Conservation (phyloP, 768 basidiomycete species). For the Tulasnella sp. region DNA sequence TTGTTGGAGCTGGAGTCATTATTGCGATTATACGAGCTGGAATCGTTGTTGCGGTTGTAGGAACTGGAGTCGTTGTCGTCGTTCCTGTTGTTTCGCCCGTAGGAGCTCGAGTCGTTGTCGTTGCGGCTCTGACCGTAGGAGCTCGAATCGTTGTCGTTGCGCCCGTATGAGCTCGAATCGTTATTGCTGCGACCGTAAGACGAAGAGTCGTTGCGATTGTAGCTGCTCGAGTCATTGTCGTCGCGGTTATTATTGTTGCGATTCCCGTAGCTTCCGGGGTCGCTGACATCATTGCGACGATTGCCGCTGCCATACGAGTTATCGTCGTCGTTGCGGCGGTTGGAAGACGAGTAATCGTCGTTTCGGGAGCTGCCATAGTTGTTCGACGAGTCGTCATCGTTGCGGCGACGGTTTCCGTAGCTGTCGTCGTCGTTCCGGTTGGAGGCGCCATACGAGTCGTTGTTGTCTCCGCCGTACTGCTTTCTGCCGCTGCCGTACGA, state of each 20-base stretch:
- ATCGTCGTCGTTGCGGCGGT: not conserved
- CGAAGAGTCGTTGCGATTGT: not conserved
- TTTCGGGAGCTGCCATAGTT: not conserved
- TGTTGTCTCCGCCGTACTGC: not conserved
- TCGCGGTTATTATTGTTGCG: not conserved
- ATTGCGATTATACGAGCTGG: not conserved
- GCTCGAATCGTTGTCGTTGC: not conserved
- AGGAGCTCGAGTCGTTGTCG: not conserved
- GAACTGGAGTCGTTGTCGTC: not conserved
- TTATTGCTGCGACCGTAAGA: not conserved
- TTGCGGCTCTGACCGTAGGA: not conserved
- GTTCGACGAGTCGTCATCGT: not conserved
- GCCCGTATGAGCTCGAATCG: too few species aligned
- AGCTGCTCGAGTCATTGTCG: not conserved
- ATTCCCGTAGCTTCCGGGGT: not conserved
- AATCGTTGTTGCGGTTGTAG: not conserved
- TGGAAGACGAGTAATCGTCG: not conserved
- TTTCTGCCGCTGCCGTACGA: not conserved
- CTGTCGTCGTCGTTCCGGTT: not conserved
- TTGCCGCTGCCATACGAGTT: not conserved
- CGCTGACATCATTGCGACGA: not conserved
- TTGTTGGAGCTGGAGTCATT: not conserved
- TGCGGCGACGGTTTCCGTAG: not conserved
- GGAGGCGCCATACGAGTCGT: not conserved
- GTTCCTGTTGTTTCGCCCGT: not conserved